Evolutionary conservation across 1,284 basidiomycete species (phyloP).

Genomic region (Ganoderma boninense): DNA sequence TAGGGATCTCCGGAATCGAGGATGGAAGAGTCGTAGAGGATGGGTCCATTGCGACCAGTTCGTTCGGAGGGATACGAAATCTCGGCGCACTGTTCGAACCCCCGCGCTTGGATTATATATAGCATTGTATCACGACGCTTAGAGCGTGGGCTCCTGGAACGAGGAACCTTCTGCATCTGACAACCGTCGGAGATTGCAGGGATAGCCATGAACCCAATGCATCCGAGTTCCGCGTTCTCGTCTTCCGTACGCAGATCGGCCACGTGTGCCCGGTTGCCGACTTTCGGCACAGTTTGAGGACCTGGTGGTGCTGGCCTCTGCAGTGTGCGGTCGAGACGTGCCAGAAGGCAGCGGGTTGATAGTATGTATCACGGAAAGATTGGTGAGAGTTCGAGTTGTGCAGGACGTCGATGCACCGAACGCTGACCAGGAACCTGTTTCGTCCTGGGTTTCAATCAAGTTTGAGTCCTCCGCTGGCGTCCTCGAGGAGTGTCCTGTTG

Average conservation of each 20-base stretch:
- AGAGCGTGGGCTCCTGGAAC: neutral
- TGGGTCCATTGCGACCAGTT: neutral
- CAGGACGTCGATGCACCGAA: neutral
- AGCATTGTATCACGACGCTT: neutral
- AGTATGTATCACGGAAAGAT: neutral
- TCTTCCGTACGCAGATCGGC: neutral
- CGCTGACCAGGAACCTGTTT: neutral
- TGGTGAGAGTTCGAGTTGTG: neutral
- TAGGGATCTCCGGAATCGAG: neutral
- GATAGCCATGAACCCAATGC: neutral
- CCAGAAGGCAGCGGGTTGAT: neutral
- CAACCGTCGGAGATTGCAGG: neutral
- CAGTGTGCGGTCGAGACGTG: neutral
- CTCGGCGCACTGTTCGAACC: neutral
- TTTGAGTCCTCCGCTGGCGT: neutral
- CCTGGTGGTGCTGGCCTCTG: neutral
- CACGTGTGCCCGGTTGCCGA: neutral
- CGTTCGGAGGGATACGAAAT: neutral
- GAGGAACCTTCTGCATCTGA: neutral
- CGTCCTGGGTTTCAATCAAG: neutral
- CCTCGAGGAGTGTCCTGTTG: neutral
- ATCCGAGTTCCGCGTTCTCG: neutral
- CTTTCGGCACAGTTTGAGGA: neutral
- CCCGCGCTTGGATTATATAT: neutral
- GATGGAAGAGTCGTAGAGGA: neutral